A percentile compares a stretch with the other conserved stretches of the same genome.
Conservation (phyloP, 2,329 filamentous ascomycete genomes). For the Epicoccum nigrum region DNA sequence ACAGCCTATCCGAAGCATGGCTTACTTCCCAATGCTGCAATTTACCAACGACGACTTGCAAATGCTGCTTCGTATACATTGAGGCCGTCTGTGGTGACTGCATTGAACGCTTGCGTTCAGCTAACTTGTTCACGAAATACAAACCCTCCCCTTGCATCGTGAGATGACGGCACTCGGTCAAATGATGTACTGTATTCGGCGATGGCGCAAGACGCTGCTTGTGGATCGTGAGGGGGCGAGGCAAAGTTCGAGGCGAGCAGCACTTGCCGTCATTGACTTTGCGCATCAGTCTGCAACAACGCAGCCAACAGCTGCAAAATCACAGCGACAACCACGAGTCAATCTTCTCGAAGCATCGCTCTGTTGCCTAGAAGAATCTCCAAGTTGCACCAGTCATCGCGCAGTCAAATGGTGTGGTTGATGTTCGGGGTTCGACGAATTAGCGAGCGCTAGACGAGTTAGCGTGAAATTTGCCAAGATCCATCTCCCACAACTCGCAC, state of each 20-base stretch:
- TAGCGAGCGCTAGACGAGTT: slow-evolving; percentile 16
- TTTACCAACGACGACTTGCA: neutral
- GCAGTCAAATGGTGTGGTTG: neutral
- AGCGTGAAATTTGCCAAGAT: slow-evolving; percentile 9
- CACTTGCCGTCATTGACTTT: slow-evolving; percentile 13
- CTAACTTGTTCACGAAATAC: too few species aligned
- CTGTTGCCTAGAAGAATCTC: slow-evolving; percentile 6
- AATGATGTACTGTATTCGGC: slow-evolving; percentile 2
- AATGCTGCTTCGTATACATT: too few species aligned
- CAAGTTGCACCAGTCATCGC: neutral
- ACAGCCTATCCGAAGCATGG: too few species aligned
- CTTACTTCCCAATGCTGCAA: neutral
- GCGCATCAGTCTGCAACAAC: slow-evolving; percentile 5
- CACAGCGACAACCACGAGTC: neutral
- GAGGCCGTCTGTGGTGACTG: too few species aligned
- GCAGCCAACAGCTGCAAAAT: neutral
- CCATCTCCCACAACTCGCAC: neutral
- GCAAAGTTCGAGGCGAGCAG: slow-evolving; percentile 8
- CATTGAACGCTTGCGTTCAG: too few species aligned
- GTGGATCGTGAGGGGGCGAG: slow-evolving; percentile 16
- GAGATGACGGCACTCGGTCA: neutral
- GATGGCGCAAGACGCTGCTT: slow-evolving; percentile 3
- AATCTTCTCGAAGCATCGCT: neutral
- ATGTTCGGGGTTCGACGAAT: slow-evolving; percentile 7
- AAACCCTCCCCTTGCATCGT: too few species aligned